phyloP scores from a whole-genome alignment of 257 asterid species.

The Solanum chiquidenum region DNA sequence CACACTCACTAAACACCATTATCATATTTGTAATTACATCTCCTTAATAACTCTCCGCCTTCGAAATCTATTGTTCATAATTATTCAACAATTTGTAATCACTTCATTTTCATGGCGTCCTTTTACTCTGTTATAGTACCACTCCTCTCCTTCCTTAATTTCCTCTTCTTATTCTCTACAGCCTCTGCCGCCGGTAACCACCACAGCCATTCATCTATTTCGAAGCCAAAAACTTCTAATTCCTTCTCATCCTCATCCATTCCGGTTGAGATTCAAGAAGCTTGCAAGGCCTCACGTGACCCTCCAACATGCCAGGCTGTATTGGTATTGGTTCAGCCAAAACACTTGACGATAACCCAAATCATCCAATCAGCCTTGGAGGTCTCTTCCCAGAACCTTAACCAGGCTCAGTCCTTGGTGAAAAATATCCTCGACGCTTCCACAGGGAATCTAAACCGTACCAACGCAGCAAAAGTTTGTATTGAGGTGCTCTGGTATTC shows the following conservation, averaged over 20 bases:
- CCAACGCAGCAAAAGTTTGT: slow-evolving; percentile 30
- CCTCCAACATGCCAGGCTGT: slow-evolving; percentile 24
- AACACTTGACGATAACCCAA: slow-evolving; percentile 13
- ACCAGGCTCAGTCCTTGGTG: slow-evolving; percentile 26
- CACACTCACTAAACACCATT: no score
- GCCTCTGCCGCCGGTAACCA: slow-evolving; percentile 12
- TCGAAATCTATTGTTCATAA: no score
- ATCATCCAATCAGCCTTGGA: slow-evolving; percentile 33
- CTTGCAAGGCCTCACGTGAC: slow-evolving; percentile 53
- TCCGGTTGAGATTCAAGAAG: slow-evolving; percentile 10
- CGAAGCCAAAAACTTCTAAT: not conserved
- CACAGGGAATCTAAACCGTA: slow-evolving; percentile 25
- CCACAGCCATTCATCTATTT: not conserved
- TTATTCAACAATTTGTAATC: not conserved
- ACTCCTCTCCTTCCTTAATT: slow-evolving; percentile 11
- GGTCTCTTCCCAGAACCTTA: slow-evolving; percentile 15
- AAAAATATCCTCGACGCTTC: slow-evolving; percentile 16
- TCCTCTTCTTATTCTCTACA: slow-evolving; percentile 15
- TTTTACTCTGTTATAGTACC: not conserved
- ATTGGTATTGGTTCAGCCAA: slow-evolving; percentile 3
- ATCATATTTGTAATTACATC: no score
- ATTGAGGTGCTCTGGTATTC: slow-evolving; percentile 30
- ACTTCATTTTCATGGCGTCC: slow-evolving; percentile 25
- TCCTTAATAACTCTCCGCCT: no score
- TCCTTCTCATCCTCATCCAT: not conserved